Base-by-base conservation (phyloP, 805 yeast genomes). In the Clavispora phyllophila region DNA sequence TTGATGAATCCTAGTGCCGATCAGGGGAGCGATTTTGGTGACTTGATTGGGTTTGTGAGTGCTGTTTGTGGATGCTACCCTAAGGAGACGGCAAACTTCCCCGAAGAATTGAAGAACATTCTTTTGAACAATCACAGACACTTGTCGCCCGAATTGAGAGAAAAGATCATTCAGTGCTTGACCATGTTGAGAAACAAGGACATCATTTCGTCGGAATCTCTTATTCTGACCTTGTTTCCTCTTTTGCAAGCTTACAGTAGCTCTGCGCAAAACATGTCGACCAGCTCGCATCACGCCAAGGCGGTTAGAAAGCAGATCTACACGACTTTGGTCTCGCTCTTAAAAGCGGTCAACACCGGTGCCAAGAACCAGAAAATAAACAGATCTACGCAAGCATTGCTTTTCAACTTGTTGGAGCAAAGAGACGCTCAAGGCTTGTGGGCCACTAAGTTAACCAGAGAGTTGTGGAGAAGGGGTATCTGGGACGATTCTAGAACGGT, bases 401-500 rank as follows among this genome's bases (percentile, higher is more conserved):
- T 95, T 40, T 91, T 93, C 72, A 87, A 87, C 54, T 70, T 91
- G 49, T 69, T 93, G 36, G 96, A 88, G 50, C 82, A 86, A 61
- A 80, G 85, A 46, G 76, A 87, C 32, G 57, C 72, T 35, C 87
- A 84, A 55, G 96, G 97, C 28, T 68, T 93, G 19, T 93, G 98
- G 97, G 97, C 98, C 7, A 87, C 97, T 3, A 90, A 88, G 57
- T 69, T 93, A 44, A 89, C 97, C 5, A 78, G 98, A 60, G 98
- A 93, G 63, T 70, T 93, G 40, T 93, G 99, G 99, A 79, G 96
- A 70, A 78, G 98, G 60, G 96, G 96, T 58, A 86, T 93, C 45
- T 93, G 99, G 99, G 97, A 89, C 62, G 99, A 93, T 62, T 78
- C 96, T 0, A 75, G 97, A 56, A 84, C 98, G 0, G 96, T 93